phyloP scores from a whole-genome alignment of 306 rosid species.

The Ziziphus jujuba region DNA sequence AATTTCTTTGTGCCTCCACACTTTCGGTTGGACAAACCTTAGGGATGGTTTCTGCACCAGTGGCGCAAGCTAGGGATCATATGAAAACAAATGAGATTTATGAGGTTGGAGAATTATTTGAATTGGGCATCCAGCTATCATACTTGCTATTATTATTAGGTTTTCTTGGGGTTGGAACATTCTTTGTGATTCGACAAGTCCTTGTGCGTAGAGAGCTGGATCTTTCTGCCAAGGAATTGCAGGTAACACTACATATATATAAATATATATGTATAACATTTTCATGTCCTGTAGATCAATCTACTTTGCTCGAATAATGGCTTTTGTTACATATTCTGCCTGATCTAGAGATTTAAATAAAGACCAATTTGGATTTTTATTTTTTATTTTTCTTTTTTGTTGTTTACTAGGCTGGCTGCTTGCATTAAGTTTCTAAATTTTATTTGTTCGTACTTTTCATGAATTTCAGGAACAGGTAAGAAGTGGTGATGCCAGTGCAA shows the following conservation, averaged over 20 bases:
- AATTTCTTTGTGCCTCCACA: constrained; percentile 46
- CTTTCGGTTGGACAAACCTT: constrained; percentile 58
- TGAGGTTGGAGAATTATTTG: constrained; percentile 81
- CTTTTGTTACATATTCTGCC: background rate
- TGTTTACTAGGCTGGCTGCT: background rate
- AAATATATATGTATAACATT: too few relatives aligned
- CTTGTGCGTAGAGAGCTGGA: constrained; percentile 97
- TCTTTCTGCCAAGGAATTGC: constrained; percentile 98
- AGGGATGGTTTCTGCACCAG: constrained; percentile 53
- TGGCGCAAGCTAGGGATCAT: constrained; percentile 57
- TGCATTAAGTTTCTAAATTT: constrained; percentile 13
- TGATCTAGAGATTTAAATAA: constrained; percentile 18
- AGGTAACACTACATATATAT: constrained; percentile 41
- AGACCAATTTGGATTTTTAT: background rate
- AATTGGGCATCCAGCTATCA: constrained; percentile 84
- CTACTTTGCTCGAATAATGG: constrained; percentile 9
- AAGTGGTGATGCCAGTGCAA: constrained; percentile 94
- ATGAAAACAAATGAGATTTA: constrained; percentile 54
- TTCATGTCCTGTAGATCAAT: constrained; percentile 13
- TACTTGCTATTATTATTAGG: constrained; percentile 67
- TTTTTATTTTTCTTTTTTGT: constrained; percentile 12
- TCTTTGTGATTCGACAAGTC: constrained; percentile 88
- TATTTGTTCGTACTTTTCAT: background rate
- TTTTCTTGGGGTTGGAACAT: constrained; percentile 82
- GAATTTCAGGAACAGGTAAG: constrained; percentile 84